Conservation (phyloP, 2,329 filamentous ascomycete species). For the Pseudocercospora fijiensis region DNA sequence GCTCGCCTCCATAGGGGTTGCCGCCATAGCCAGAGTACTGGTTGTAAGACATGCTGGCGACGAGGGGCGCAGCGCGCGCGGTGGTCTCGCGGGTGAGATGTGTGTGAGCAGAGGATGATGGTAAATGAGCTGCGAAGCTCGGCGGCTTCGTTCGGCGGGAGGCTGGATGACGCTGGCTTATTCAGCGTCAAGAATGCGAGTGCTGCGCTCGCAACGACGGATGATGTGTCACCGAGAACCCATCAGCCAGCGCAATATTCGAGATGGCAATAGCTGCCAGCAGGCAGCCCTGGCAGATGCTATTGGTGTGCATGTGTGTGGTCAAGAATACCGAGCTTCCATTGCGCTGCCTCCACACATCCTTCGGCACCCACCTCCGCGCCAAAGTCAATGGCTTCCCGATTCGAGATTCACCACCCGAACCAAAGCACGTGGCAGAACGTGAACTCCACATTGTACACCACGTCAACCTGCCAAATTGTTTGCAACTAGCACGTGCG, state of each 20-base stretch:
- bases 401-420: background rate
- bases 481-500: background rate
- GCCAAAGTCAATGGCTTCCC: background rate
- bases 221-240: background rate
- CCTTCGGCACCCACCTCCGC: background rate
- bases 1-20: slow-evolving; percentile 66
- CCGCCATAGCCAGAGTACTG: slow-evolving; percentile 59
- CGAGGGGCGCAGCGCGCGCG: slow-evolving; percentile 12
- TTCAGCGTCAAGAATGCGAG: background rate
- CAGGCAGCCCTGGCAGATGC: background rate
- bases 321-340: background rate
- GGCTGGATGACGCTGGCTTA: slow-evolving; percentile 3
- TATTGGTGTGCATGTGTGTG: background rate
- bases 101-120: background rate
- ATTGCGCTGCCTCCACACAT: background rate
- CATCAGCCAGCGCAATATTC: background rate
- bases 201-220: background rate
- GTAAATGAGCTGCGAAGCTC: slow-evolving; percentile 2
- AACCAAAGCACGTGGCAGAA: slow-evolving; percentile 3
- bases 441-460: background rate
- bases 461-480: background rate
- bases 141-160: slow-evolving; percentile 1
- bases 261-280: background rate
- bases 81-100: slow-evolving; percentile 10
- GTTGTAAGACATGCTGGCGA: slow-evolving; percentile 54